These are phyloP conservation scores for Pseudogymnoascus sp. DNA, from an alignment of 2,329 filamentous ascomycete genomes.

Conservation along the genomic window DNA sequence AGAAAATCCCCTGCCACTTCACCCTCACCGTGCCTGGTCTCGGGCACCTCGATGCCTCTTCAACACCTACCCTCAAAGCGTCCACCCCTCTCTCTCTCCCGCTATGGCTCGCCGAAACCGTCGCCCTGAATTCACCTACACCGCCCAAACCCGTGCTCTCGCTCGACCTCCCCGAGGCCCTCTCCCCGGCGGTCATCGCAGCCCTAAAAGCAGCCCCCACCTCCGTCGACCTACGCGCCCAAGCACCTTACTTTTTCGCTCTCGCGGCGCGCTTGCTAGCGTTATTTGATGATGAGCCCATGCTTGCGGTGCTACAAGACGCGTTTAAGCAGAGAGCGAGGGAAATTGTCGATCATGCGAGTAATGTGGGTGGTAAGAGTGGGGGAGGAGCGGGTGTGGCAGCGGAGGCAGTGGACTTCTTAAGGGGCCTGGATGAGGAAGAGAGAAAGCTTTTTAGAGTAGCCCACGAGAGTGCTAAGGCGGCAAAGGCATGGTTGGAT, in stretches of 20 bases:
- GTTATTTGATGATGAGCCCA: conserved; percentile 66
- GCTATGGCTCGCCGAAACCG: conserved; percentile 91
- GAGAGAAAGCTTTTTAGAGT: conserved; percentile 70
- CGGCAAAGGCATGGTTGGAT: conserved; percentile 60
- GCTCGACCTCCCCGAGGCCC: conserved; percentile 70
- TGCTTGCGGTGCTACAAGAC: conserved; percentile 61
- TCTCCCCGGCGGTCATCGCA: conserved; percentile 73
- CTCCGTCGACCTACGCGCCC: conserved; percentile 72
- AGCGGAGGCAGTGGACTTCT: conserved; percentile 69
- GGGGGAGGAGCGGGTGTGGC: conserved; percentile 62
- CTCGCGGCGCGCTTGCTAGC: conserved; percentile 81
- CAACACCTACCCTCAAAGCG: conserved; percentile 60
- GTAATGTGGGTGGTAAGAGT: conserved; percentile 70
- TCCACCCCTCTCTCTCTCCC: conserved; percentile 77
- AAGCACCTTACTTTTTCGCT: conserved; percentile 81
- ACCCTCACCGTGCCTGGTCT: conserved; percentile 81
- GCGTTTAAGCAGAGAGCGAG: conserved; percentile 75
- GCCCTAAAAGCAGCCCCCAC: conserved; percentile 85
- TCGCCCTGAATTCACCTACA: conserved; percentile 57
- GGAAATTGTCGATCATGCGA: conserved; percentile 80
- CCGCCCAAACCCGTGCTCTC: conserved; percentile 55
- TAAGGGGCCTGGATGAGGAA: conserved; percentile 81
- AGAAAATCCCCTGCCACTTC: conserved; percentile 96
- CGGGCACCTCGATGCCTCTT: conserved; percentile 81
- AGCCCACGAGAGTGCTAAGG: conserved; percentile 65